Conservation (phyloP, 2,329 filamentous ascomycete genomes). For the Colletotrichum phormii region DNA sequence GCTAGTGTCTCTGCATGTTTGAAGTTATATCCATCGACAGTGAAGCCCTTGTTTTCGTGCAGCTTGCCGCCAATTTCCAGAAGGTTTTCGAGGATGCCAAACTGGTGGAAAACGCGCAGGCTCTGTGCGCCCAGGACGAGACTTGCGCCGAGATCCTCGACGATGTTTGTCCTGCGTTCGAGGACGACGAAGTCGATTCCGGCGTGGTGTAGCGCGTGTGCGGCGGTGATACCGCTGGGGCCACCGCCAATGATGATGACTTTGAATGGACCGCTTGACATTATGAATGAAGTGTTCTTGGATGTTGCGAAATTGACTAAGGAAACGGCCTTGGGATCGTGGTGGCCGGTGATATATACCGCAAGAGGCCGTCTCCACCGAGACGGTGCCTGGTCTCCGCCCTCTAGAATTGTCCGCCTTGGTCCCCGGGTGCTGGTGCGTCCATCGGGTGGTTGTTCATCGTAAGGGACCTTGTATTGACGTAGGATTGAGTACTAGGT, state of each 20-base stretch:
- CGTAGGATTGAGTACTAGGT: neutral
- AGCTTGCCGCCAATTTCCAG: slow-evolving; percentile 10
- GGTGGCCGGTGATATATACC: neutral
- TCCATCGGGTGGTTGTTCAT: neutral
- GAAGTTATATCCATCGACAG: slow-evolving; percentile 9
- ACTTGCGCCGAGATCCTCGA: slow-evolving; percentile 44
- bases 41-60: slow-evolving; percentile 1
- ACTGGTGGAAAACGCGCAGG: slow-evolving; percentile 45
- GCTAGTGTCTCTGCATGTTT: slow-evolving; percentile 1
- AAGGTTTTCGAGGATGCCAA: slow-evolving; percentile 41
- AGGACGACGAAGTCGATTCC: slow-evolving; percentile 50
- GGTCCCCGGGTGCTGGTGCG: neutral
- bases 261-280: slow-evolving; percentile 43
- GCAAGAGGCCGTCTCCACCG: neutral
- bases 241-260: slow-evolving; percentile 48
- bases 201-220: slow-evolving; percentile 45
- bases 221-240: slow-evolving; percentile 44
- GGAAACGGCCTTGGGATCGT: neutral
- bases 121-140: slow-evolving; percentile 43
- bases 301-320: neutral
- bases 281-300: slow-evolving; percentile 33
- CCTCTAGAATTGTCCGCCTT: neutral
- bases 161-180: slow-evolving; percentile 42
- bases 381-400: neutral
- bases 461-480: neutral